Conservation (phyloP, 2,329 filamentous ascomycete genomes). For the Calonectria crousiana region DNA sequence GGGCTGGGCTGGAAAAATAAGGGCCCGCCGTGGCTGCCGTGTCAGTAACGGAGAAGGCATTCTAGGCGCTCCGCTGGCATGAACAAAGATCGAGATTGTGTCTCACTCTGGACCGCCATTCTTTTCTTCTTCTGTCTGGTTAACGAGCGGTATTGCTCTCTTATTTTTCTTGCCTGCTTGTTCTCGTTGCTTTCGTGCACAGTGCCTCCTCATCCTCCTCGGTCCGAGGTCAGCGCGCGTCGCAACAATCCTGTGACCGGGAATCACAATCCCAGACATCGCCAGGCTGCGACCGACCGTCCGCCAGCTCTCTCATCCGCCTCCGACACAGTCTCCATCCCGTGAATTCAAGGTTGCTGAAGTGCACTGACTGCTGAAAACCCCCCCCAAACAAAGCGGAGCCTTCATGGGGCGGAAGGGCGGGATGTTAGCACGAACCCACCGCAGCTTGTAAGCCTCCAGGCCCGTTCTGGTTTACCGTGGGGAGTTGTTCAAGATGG, state of each 20-base stretch:
- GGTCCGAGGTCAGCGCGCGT: conserved; percentile 20
- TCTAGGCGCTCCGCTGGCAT: conserved; percentile 1
- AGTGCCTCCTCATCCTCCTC: conserved; percentile 18
- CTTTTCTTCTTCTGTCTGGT: neutral
- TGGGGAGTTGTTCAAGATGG: conserved; percentile 4
- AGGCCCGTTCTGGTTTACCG: conserved; percentile 6
- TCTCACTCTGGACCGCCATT: conserved; percentile 11
- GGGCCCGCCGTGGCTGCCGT: conserved; percentile 4
- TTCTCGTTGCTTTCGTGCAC: conserved; percentile 35
- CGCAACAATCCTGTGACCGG: conserved; percentile 32
- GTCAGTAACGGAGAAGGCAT: conserved; percentile 9
- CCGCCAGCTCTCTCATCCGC: neutral
- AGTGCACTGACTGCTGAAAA: conserved; percentile 13
- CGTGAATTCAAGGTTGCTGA: conserved; percentile 15
- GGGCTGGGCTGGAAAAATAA: conserved; percentile 14
- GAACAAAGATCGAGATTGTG: conserved; percentile 12
- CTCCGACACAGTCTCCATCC: neutral
- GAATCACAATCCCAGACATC: conserved; percentile 27
- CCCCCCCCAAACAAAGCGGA: conserved; percentile 7
- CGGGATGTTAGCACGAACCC: conserved; percentile 11
- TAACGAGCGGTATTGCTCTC: neutral
- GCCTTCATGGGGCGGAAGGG: conserved; percentile 5
- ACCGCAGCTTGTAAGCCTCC: conserved; percentile 1
- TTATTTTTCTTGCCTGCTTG: conserved; percentile 5
- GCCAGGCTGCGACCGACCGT: conserved; percentile 9